A percentile compares a stretch with the other conserved stretches of the same genome.
phyloP scores from a whole-genome alignment of 768 basidiomycete species.

The Mycena venus region DNA sequence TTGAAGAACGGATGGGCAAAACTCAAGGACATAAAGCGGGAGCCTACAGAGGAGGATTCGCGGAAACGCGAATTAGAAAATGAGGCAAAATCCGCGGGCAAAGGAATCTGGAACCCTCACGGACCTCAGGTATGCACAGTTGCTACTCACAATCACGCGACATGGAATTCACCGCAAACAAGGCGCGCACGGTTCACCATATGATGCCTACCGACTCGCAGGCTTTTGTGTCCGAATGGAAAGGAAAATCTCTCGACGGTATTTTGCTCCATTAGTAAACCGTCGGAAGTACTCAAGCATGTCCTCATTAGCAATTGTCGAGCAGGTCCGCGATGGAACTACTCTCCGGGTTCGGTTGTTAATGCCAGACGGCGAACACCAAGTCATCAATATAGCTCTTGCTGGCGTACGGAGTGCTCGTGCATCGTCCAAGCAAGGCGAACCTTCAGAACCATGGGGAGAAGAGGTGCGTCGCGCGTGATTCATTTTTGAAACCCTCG shows the following conservation, averaged over 20 bases:
- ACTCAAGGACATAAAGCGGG: constrained; percentile 77
- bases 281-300: constrained; percentile 20
- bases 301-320: constrained; percentile 80
- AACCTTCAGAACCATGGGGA: constrained; percentile 84
- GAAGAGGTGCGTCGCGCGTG: constrained; percentile 78
- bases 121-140: constrained; percentile 69
- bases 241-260: constrained; percentile 93
- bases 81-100: constrained; percentile 80
- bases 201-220: constrained; percentile 93
- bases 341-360: constrained; percentile 90
- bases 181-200: constrained; percentile 84
- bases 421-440: constrained; percentile 78
- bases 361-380: constrained; percentile 91
- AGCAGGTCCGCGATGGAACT: constrained; percentile 93
- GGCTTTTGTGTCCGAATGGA: constrained; percentile 91
- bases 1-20: constrained; percentile 94
- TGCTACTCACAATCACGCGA: neutral
- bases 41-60: constrained; percentile 33
- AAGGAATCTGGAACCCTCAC: constrained; percentile 90
- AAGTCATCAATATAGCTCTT: constrained; percentile 87
- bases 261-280: constrained; percentile 22
- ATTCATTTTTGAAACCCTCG: constrained; percentile 12
- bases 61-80: constrained; percentile 77
- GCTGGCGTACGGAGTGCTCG: constrained; percentile 87
- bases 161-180: constrained; percentile 18